Conservation (phyloP, 2,329 filamentous ascomycete genomes). For the Hypomyces rosellus region DNA sequence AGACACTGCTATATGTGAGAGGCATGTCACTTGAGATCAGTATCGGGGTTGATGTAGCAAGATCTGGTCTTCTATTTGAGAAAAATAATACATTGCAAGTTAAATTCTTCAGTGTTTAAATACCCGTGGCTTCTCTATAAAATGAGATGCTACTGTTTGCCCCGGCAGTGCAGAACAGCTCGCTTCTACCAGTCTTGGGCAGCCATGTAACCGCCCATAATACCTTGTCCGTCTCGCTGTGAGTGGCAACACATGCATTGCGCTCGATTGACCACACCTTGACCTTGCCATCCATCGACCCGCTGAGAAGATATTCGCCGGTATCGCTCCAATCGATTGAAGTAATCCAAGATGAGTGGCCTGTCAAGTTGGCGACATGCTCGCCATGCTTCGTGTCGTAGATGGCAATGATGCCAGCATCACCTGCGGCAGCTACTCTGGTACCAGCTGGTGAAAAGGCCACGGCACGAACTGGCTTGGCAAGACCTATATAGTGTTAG, state of each 20-base stretch:
- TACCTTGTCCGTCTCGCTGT: slow-evolving; percentile 80
- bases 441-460: slow-evolving; percentile 82
- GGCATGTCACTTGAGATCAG: too few relatives aligned
- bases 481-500: slow-evolving; percentile 53
- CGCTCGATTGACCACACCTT: slow-evolving; percentile 93
- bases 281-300: slow-evolving; percentile 85
- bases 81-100: neutral
- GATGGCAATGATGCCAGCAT: slow-evolving; percentile 79
- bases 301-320: slow-evolving; percentile 84
- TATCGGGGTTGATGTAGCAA: too few relatives aligned
- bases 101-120: slow-evolving; percentile 28
- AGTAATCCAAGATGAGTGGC: slow-evolving; percentile 82
- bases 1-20: too few relatives aligned
- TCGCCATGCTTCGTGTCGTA: slow-evolving; percentile 92
- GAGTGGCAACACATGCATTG: slow-evolving; percentile 80
- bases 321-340: slow-evolving; percentile 89
- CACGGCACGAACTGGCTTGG: slow-evolving; percentile 78
- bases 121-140: slow-evolving; percentile 76
- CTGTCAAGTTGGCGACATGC: slow-evolving; percentile 77
- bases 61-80: neutral
- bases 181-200: slow-evolving; percentile 61
- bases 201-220: slow-evolving; percentile 84
- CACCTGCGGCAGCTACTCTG: slow-evolving; percentile 82
- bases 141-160: slow-evolving; percentile 71
- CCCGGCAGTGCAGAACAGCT: slow-evolving; percentile 72